A percentile compares a stretch with the other conserved stretches of the same genome.
phyloP scores from a whole-genome alignment of 306 rosid species.

The Rosa rugosa region DNA sequence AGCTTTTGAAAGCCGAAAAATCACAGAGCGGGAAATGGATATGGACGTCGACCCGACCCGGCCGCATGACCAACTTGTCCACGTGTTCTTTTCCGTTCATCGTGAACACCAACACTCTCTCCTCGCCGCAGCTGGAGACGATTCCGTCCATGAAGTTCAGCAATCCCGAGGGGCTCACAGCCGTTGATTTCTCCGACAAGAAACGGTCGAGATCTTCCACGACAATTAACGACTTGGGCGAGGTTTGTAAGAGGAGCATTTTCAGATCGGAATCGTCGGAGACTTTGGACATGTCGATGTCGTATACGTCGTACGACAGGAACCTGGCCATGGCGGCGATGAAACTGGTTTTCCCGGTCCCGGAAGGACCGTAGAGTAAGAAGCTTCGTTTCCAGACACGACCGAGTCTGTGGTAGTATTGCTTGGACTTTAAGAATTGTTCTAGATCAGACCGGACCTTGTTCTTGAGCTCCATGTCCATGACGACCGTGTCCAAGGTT shows the following conservation, averaged over 20 bases:
- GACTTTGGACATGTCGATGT: constrained; percentile 61
- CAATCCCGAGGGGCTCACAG: constrained; percentile 51
- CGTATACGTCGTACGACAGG: constrained; percentile 74
- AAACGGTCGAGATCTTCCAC: constrained; percentile 79
- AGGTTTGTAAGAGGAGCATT: constrained; percentile 56
- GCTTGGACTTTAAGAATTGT: constrained; percentile 72
- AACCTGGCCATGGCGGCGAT: constrained; percentile 88
- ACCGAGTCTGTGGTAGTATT: constrained; percentile 76
- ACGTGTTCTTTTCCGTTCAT: constrained; percentile 54
- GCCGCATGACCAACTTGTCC: constrained; percentile 67
- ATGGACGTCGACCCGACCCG: constrained; percentile 82
- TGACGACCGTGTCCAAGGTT: constrained; percentile 66
- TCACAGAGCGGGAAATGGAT: constrained; percentile 79
- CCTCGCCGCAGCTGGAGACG: constrained; percentile 70
- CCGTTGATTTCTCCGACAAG: constrained; percentile 35
- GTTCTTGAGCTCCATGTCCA: constrained; percentile 71
- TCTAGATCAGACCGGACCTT: constrained; percentile 78
- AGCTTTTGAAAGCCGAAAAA: constrained; percentile 72
- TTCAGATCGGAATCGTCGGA: constrained; percentile 59
- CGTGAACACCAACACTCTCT: constrained; percentile 84
- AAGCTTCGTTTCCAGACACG: constrained; percentile 96
- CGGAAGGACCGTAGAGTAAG: constrained; percentile 74
- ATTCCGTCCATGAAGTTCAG: constrained; percentile 91
- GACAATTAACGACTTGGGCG: constrained; percentile 64
- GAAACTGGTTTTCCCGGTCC: constrained; percentile 86